Base-by-base conservation (phyloP, 176 grass and related monocot genomes). In the Eleusine coracana region DNA sequence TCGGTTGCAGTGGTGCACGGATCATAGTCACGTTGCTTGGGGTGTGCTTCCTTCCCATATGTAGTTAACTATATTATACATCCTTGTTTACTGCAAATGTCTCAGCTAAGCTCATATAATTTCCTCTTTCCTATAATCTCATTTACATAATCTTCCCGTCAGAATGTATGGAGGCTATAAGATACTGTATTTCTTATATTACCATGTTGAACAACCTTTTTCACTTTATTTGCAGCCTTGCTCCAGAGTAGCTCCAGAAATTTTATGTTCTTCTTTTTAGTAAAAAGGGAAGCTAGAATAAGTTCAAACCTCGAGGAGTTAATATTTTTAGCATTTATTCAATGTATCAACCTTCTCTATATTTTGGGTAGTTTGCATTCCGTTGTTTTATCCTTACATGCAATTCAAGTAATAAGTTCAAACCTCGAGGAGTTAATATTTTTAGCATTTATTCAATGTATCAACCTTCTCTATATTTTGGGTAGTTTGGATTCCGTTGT, bases 1-100 rank as follows among this genome's bases (percentile, higher is more conserved):
- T 98, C 6, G 92, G 96, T 73, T 98, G 96, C 83, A 98, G 92
- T 45, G 96, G 96, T 74, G 91, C 96, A 54, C 87, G 96, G 49
- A 98, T 98, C 39, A 77, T 94, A 77, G 90, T 95, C 89, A 93
- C 96, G 68, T 82, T 98, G 58, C 83, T 98, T 34, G 96, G 96
- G 91, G 96, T 98, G 95, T 92, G 79, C 56, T 77, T 90, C 38
- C 12, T 5, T 37, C 28, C 55, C 75, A 71, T 84, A 29, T 62
- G 31, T 50, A 83, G 5, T 46, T 40, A 63, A 29, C 60, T 9
- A 11, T 63, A 50, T 71, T 41, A 65, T 37, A 14, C 25, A 62
- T 38, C 34, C 23, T 70, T 50, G 18, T 66, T 55, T 54, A 73
- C 27, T 67, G 60, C 54, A 42, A 25, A 10, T 84, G 62, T 21